Conservation (phyloP, 257 asterid genomes). For the Jacaranda mimosifolia region DNA sequence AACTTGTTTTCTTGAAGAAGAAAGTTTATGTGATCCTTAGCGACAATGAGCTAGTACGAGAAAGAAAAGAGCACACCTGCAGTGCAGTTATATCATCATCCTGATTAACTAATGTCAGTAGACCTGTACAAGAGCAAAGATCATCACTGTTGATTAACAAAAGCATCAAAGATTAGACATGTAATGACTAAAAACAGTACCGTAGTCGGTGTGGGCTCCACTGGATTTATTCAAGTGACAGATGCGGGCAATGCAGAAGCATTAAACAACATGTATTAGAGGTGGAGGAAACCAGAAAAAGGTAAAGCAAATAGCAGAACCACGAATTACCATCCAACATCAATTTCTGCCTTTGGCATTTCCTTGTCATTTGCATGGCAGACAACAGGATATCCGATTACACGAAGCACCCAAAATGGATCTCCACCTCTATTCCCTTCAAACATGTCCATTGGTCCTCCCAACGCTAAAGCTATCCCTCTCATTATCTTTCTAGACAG, state of each 20-base stretch:
- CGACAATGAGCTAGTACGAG: background rate
- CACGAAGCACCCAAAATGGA: conserved; percentile 95
- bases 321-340: conserved; percentile 73
- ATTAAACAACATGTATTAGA: conserved; percentile 36
- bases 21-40: background rate
- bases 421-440: conserved; percentile 86
- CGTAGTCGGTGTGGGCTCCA: conserved; percentile 98
- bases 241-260: conserved; percentile 34
- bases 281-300: conserved; percentile 2
- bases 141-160: background rate
- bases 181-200: conserved; percentile 49
- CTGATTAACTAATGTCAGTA: conserved; percentile 91
- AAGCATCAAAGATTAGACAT: background rate
- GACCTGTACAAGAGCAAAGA: conserved; percentile 56
- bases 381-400: conserved; percentile 85
- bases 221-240: conserved; percentile 53
- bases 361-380: conserved; percentile 47
- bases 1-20: background rate
- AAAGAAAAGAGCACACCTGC: conserved; percentile 52
- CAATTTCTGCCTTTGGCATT: conserved; percentile 44
- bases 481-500: conserved; percentile 89
- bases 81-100: conserved; percentile 88
- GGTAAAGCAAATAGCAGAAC: conserved; percentile 2
- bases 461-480: conserved; percentile 87
- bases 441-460: conserved; percentile 64